Conservation (phyloP, 208 protist species). For the Leishmania turanica region DNA sequence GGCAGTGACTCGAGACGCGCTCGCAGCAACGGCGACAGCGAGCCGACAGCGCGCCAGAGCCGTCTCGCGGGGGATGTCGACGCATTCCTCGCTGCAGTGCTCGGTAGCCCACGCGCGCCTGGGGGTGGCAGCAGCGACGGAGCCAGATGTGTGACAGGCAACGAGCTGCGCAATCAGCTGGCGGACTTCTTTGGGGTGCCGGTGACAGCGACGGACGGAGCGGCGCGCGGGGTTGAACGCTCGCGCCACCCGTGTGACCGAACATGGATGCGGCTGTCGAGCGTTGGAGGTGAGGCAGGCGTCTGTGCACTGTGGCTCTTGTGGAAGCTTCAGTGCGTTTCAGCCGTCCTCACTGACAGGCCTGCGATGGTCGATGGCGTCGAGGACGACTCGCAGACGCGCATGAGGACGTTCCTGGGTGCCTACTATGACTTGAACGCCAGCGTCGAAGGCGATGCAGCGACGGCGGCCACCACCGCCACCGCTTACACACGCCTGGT, state of each 20-base stretch:
- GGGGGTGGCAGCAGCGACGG: neutral
- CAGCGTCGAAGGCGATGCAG: neutral
- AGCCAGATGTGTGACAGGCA: neutral
- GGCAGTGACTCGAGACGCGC: neutral
- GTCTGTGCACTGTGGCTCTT: conserved; percentile 29
- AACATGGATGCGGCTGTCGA: neutral
- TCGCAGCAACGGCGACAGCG: neutral
- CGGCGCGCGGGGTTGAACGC: neutral
- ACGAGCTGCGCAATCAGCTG: conserved; percentile 3
- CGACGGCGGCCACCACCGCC: neutral
- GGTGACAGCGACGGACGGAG: neutral
- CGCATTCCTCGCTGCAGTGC: conserved; percentile 8
- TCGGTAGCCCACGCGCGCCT: neutral
- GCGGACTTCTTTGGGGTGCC: conserved; percentile 20
- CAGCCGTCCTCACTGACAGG: neutral
- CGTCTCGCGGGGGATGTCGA: neutral
- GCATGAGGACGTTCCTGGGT: neutral
- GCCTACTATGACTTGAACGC: neutral
- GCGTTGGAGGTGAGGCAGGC: neutral
- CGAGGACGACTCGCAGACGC: neutral
- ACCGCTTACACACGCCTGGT: neutral
- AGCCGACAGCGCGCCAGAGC: neutral
- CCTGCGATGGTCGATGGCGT: neutral
- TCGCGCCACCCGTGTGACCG: neutral
- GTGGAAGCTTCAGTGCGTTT: conserved; percentile 22